A percentile compares a stretch with the other conserved stretches of the same genome.
phyloP scores from a whole-genome alignment of 257 asterid species.

The Solanum habrochaites region DNA sequence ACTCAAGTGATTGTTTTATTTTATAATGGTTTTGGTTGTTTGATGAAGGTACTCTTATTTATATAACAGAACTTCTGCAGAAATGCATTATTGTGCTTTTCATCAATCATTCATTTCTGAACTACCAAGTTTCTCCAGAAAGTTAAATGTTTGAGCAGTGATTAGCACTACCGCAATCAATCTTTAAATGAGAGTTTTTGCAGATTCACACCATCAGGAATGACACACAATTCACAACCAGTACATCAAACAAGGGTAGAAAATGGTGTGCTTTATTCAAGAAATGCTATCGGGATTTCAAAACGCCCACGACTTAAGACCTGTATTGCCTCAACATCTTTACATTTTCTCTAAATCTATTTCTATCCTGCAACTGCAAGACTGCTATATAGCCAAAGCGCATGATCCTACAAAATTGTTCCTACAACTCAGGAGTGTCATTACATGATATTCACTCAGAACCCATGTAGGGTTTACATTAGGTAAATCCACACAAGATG shows the following conservation, averaged over 20 bases:
- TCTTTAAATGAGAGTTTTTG: neutral
- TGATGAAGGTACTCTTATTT: neutral
- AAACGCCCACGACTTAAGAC: neutral
- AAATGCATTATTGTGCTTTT: neutral
- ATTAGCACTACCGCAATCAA: neutral
- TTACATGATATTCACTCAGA: neutral
- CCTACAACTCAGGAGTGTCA: neutral
- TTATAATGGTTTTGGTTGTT: neutral
- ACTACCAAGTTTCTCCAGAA: neutral
- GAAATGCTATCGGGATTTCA: neutral
- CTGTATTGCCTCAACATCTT: neutral
- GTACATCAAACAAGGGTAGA: neutral
- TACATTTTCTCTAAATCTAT: neutral
- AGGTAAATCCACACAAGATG: neutral
- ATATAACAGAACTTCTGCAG: neutral
- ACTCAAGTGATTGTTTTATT: too few species aligned
- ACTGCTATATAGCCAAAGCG: neutral
- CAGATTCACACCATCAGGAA: neutral
- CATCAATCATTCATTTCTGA: neutral
- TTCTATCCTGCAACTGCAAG: neutral
- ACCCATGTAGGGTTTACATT: neutral
- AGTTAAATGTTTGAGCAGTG: neutral
- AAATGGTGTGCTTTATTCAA: neutral
- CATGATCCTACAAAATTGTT: conserved; percentile 17
- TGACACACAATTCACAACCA: neutral